Evolutionary conservation across 2,329 filamentous ascomycete genomes (phyloP), one percentile per base, ranked within the genome.

Genomic region (Aspergillus alliaceus): DNA sequence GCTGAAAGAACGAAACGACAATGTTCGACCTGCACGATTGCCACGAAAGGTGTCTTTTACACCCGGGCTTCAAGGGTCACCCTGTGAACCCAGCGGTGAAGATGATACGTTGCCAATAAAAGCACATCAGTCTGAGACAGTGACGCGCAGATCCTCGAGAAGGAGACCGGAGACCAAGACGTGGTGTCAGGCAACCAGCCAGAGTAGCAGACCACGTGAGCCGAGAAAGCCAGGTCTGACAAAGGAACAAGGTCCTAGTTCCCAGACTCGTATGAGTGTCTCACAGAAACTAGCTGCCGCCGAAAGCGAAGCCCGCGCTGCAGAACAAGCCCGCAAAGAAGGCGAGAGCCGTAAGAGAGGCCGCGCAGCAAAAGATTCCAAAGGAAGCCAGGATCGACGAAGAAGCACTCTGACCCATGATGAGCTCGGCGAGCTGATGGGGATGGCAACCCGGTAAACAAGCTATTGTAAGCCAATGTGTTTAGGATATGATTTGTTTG

Each of bases 341-440:
- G 62, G 63, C 31, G 72, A 75, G 53, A 69, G 67, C 55, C 70
- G 71, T 42, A 76, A 75, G 58, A 64, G 72, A 62, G 72, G 61
- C 59, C 72, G 66, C 50, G 66, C 62, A 12, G 66, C 66, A 20
- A 72, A 69, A 59, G 58, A 49, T 47, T 60, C 65, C 37, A 65
- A 61, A 52, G 64, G 68, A 51, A 67, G 67, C 46, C 65, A 66
- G 22, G 70, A 67, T 32, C 68, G 71, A 44, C 70, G 77, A 57
- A 70, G 77, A 46, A 80, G 77, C 55, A 79, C 77, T 27, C 66
- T 80, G 24, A 78, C 74, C n/a, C 74, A 66, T 40, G 74, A 77
- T 49, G 77, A 80, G 60, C 65, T 79, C 44, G 77, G 75, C 18
- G 72, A 74, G 56, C 62, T 77, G 53, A 69, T 77, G 69, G 70